Percentiles rank a stretch among this genome's conserved stretches.
Conservation (phyloP, 768 basidiomycete species). For the Boletus edulis region DNA sequence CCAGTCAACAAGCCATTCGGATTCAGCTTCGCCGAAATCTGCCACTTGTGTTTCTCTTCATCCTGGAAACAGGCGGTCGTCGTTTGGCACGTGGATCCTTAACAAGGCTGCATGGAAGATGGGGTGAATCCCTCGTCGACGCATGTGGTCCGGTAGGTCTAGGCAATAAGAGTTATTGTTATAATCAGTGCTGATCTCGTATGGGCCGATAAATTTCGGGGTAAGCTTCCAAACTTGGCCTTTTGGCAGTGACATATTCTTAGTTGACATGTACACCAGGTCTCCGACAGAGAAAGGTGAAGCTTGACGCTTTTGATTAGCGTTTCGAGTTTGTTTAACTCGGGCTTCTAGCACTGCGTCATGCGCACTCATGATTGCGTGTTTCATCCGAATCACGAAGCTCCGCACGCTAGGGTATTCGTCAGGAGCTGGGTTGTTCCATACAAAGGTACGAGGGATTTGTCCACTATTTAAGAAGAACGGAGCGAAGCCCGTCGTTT, state of each 20-base stretch:
- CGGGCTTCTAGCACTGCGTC: constrained; percentile 25
- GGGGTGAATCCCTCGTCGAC: not conserved
- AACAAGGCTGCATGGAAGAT: not conserved
- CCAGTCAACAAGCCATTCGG: not conserved
- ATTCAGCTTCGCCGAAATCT: not conserved
- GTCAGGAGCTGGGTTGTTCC: constrained; percentile 5
- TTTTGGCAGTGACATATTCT: not conserved
- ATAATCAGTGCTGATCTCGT: not conserved
- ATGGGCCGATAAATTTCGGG: not conserved
- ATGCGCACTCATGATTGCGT: constrained; percentile 31
- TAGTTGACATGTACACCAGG: not conserved
- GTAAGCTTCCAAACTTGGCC: not conserved
- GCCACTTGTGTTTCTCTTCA: not conserved
- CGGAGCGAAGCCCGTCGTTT: constrained; percentile 16
- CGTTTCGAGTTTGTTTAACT: constrained; percentile 30
- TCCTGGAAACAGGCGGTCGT: not conserved
- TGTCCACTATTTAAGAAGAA: constrained; percentile 16
- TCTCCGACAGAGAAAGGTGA: not conserved
- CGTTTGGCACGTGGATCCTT: not conserved
- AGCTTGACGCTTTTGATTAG: constrained; percentile 21
- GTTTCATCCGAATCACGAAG: constrained; percentile 28
- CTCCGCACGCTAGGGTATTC: constrained; percentile 28
- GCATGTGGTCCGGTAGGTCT: not conserved
- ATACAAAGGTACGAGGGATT: constrained; percentile 14
- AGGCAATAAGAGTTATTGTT: not conserved